Base-by-base conservation (phyloP, 495 filamentous ascomycete species). In the Bryoglossum gracile region DNA sequence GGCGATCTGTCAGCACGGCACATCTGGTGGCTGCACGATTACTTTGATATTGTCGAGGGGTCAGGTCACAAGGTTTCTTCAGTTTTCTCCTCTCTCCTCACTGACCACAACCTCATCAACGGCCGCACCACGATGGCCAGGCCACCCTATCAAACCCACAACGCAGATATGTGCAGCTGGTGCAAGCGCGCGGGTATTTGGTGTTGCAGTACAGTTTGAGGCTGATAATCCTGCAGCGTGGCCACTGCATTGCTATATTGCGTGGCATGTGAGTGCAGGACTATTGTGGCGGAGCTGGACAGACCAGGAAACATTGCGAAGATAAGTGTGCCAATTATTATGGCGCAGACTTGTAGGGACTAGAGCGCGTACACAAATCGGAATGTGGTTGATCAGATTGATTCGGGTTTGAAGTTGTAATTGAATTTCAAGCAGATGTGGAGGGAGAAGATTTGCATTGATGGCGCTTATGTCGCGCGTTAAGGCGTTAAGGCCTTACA, bases 181-280 rank as follows among this genome's bases (percentile, higher is more conserved):
- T 87, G 0, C 51, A 50, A 4, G 37, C 17, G 2, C 9, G 14
- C 21, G 76, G 73, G 0, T 62, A 69, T 56, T 39, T 76, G 26
- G 63, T 77, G 6, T 59, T 82, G 1, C 74, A 65, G 11, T 78
- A 80, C 74, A 65, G 11, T 78, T 80, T 56, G 55, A 71, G 59
- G 70, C 73, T 3, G 75, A 81, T 47, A 81, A 75, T 46, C 70
- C 77, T 0, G 76, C 76, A 9, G 60, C 73, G 23, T 82, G 77
- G 77, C 68, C 74, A 1, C 69, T 81, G 50, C 76, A 80, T 60
- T 79, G 73, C 57, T 74, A 80, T 64, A 67, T 77, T 24, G 71
- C 74, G 9, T 80, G 74, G 77, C 76, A 81, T 54, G 61, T 76
- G 0, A 68, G 66, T n/a, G 73, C 58, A 4, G 78, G 77, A 21